Percentiles rank a stretch among this genome's conserved stretches.
These are phyloP conservation scores for Phytopythium boreale DNA, from an alignment of 352 stramenopile species.

Conservation along the genomic window DNA sequence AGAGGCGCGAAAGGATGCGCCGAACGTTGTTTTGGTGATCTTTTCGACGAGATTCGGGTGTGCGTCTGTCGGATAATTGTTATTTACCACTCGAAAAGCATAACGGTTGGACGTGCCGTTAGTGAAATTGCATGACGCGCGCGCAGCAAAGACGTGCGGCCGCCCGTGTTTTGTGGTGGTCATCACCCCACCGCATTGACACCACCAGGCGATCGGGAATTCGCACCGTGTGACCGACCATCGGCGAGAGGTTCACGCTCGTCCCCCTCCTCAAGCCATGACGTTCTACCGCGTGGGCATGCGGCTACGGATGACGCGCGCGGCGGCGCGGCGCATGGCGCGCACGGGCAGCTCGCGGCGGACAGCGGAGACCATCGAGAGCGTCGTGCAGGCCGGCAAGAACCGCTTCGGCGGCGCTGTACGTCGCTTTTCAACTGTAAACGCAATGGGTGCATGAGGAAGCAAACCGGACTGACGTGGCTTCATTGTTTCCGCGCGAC, in stretches of 20 bases:
- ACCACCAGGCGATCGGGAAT: background rate
- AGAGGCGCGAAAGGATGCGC: background rate
- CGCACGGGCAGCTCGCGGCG: conserved; percentile 46
- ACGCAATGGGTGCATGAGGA: background rate
- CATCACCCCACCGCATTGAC: background rate
- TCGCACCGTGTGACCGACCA: background rate
- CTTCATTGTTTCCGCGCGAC: background rate
- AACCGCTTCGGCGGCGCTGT: conserved; percentile 64
- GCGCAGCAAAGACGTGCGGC: background rate
- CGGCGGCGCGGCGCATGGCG: conserved; percentile 54
- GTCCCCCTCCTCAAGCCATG: conserved; percentile 23
- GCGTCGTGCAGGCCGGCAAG: conserved; percentile 60
- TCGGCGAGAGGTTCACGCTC: background rate
- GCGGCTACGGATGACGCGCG: conserved; percentile 63
- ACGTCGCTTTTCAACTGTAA: conserved; percentile 16
- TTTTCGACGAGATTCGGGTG: conserved; percentile 4
- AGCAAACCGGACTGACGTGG: background rate
- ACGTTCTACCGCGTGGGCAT: conserved; percentile 68
- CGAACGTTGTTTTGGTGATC: background rate
- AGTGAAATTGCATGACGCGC: conserved; percentile 7
- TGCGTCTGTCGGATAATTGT: background rate
- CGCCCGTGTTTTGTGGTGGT: conserved; percentile 1
- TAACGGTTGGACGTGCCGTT: conserved; percentile 4
- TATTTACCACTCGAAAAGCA: background rate
- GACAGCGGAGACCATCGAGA: conserved; percentile 48